These are phyloP conservation scores for Claviceps arundinis DNA, from an alignment of 2,329 filamentous ascomycete genomes.

Conservation along the genomic window DNA sequence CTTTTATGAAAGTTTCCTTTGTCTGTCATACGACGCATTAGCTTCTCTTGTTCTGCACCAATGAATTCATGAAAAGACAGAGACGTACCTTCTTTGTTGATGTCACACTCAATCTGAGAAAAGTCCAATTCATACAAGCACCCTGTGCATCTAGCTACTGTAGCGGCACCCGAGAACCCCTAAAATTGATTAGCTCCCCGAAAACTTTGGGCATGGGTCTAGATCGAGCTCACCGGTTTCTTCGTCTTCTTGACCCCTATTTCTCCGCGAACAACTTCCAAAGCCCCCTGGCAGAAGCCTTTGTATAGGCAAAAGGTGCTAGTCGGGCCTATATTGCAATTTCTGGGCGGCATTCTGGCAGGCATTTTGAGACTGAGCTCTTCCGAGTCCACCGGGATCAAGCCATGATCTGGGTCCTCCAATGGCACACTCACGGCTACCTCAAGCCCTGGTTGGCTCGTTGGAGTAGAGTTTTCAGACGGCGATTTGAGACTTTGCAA, in stretches of 20 bases:
- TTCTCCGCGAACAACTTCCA: slow-evolving; percentile 33
- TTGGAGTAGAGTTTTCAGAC: neutral
- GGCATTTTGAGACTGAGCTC: neutral
- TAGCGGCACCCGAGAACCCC: slow-evolving; percentile 27
- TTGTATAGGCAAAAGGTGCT: slow-evolving; percentile 41
- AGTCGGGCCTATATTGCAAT: slow-evolving; percentile 28
- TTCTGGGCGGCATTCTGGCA: slow-evolving; percentile 8
- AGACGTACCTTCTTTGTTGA: slow-evolving; percentile 30
- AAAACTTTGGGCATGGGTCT: neutral
- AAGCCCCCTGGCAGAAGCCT: slow-evolving; percentile 42
- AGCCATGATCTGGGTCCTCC: slow-evolving; percentile 7
- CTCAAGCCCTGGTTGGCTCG: slow-evolving; percentile 2
- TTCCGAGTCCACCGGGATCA: slow-evolving; percentile 12
- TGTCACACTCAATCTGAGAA: slow-evolving; percentile 36
- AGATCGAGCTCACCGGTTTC: slow-evolving; percentile 25
- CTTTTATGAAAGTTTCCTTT: slow-evolving; percentile 32
- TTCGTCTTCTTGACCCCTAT: slow-evolving; percentile 37
- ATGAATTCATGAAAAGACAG: slow-evolving; percentile 10
- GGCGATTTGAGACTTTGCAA: neutral
- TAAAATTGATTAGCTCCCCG: slow-evolving; percentile 10
- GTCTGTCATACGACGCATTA: neutral
- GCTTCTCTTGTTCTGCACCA: neutral
- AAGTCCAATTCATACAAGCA: slow-evolving; percentile 43
- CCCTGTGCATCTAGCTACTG: slow-evolving; percentile 37
- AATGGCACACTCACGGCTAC: neutral